Evolutionary conservation across 2,329 filamentous ascomycete genomes (phyloP).

Genomic region (Beauveria medogensis): DNA sequence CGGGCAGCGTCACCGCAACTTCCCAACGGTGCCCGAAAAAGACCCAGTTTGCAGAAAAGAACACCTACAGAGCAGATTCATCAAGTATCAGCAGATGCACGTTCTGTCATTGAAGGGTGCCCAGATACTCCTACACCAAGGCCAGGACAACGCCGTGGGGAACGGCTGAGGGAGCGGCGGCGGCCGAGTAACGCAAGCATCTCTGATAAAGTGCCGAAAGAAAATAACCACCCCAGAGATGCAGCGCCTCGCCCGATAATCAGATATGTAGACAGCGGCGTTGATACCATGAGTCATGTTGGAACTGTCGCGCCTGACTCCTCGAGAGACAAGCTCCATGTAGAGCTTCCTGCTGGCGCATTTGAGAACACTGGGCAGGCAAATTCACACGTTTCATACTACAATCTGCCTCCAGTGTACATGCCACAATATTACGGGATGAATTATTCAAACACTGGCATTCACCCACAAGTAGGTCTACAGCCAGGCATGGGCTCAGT

Average conservation of each 20-base stretch:
- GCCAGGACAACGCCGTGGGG: neutral
- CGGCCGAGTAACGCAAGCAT: neutral
- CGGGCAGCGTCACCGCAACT: slow-evolving; percentile 22
- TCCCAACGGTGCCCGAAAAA: neutral
- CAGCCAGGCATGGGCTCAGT: neutral
- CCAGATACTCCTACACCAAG: neutral
- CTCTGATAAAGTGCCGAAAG: neutral
- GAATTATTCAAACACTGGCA: neutral
- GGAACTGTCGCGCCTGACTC: neutral
- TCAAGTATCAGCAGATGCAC: neutral
- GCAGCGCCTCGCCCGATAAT: neutral
- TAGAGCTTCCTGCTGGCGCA: neutral
- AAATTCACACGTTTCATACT: neutral
- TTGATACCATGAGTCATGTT: slow-evolving; percentile 3
- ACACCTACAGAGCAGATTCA: neutral
- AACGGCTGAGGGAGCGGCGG: neutral
- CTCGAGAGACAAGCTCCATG: neutral
- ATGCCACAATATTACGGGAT: neutral
- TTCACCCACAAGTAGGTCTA: neutral
- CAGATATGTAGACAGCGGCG: slow-evolving; percentile 8
- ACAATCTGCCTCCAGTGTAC: neutral
- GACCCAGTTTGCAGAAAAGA: neutral
- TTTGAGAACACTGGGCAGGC: neutral
- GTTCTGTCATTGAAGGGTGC: too few species aligned
- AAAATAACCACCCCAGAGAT: neutral